Evolutionary conservation across 2,329 filamentous ascomycete species (phyloP).

Genomic region (Epichloe sylvatica): DNA sequence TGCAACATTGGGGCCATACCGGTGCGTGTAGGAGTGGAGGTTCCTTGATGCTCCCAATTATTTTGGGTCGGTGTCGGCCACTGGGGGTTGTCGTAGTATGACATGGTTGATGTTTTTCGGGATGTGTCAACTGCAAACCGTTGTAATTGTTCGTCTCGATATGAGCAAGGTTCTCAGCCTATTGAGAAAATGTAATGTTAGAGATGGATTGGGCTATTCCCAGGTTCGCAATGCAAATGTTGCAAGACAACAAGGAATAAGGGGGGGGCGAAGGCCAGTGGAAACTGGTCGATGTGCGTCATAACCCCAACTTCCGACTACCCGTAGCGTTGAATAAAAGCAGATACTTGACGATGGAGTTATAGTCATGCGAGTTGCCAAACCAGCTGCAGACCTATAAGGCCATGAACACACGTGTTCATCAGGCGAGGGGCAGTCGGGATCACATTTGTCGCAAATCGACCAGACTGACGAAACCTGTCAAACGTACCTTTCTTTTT

Average conservation of each 20-base stretch:
- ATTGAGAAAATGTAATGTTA: neutral
- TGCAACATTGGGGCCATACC: constrained; percentile 16
- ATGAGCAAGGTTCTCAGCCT: neutral
- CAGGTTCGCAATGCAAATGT: neutral
- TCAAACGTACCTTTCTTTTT: neutral
- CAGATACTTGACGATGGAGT: neutral
- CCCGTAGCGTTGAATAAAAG: neutral
- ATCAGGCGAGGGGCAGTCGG: neutral
- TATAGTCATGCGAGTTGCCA: neutral
- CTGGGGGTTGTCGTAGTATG: constrained; percentile 32
- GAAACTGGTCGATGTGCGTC: neutral
- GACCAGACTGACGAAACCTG: neutral
- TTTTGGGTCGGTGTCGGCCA: constrained; percentile 25
- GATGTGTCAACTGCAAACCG: neutral
- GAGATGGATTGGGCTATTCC: neutral
- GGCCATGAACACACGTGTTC: neutral
- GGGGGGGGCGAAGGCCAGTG: no score
- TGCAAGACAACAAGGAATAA: neutral
- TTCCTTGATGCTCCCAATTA: constrained; percentile 33
- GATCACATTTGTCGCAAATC: neutral
- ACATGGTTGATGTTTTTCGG: constrained; percentile 17
- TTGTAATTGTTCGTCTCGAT: neutral
- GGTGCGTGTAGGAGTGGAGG: constrained; percentile 26
- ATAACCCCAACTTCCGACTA: neutral
- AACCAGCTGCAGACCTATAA: neutral